Conservation (phyloP, 2,329 filamentous ascomycete genomes). For the Albophoma yamanashiensis region DNA sequence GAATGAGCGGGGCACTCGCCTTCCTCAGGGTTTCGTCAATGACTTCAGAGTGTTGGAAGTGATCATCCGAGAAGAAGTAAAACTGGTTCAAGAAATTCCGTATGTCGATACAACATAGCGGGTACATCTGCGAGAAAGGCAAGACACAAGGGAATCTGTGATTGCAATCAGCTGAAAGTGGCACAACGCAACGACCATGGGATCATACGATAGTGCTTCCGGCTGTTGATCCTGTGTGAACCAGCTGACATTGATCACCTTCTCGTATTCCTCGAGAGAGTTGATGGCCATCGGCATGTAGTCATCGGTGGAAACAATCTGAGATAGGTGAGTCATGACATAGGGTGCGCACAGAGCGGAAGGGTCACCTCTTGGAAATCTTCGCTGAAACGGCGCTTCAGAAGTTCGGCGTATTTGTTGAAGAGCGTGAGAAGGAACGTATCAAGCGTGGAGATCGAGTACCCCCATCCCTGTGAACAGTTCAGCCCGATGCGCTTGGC, state of each 20-base stretch:
- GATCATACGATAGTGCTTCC: slow-evolving; percentile 61
- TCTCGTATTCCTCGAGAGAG: slow-evolving; percentile 82
- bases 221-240: slow-evolving; percentile 73
- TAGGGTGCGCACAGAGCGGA: not conserved
- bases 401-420: slow-evolving; percentile 82
- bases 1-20: slow-evolving; percentile 27
- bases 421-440: slow-evolving; percentile 81
- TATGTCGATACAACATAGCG: slow-evolving; percentile 95
- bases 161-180: slow-evolving; percentile 2
- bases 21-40: slow-evolving; percentile 86
- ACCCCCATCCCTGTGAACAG: slow-evolving; percentile 82
- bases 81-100: slow-evolving; percentile 97
- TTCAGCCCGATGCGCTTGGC: slow-evolving; percentile 40
- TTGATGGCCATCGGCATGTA: slow-evolving; percentile 99
- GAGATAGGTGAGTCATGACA: not conserved
- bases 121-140: slow-evolving; percentile 98
- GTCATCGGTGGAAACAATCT: slow-evolving; percentile 81
- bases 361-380: slow-evolving; percentile 76
- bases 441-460: slow-evolving; percentile 72
- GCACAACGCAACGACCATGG: not conserved
- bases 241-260: slow-evolving; percentile 94
- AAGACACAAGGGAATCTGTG: slow-evolving; percentile 82
- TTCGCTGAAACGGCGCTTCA: slow-evolving; percentile 85
- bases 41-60: slow-evolving; percentile 80
- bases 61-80: slow-evolving; percentile 93